phyloP scores from a whole-genome alignment of 1,139 yeast species.

The Hemisphaericaspora lyxosophila region DNA sequence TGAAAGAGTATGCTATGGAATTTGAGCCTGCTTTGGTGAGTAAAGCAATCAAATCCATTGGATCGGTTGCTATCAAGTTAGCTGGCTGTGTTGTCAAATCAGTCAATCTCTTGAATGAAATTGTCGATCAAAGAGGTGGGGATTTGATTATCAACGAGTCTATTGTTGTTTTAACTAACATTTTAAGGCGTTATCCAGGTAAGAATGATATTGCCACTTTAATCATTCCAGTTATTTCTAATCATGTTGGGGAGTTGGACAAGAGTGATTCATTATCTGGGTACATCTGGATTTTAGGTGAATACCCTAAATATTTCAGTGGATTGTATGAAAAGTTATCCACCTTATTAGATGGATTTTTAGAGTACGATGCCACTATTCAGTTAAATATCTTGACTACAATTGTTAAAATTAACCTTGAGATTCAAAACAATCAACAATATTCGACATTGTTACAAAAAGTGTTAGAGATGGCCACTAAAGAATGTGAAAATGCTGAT shows the following conservation, averaged over 20 bases:
- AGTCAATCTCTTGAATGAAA: slow-evolving; percentile 71
- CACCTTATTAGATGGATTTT: slow-evolving; percentile 59
- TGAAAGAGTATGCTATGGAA: slow-evolving; percentile 92
- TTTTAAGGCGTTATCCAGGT: slow-evolving; percentile 76
- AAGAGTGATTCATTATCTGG: slow-evolving; percentile 68
- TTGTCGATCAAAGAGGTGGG: slow-evolving; percentile 72
- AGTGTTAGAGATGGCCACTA: slow-evolving; percentile 74
- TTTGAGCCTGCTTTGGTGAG: slow-evolving; percentile 88
- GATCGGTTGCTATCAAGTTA: slow-evolving; percentile 84
- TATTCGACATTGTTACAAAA: slow-evolving; percentile 59
- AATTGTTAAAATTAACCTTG: slow-evolving; percentile 70
- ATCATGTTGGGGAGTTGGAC: slow-evolving; percentile 57
- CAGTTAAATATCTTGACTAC: slow-evolving; percentile 79
- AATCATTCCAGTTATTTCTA: slow-evolving; percentile 68
- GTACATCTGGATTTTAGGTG: slow-evolving; percentile 89
- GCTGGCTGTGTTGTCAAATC: slow-evolving; percentile 62
- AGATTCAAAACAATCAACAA: slow-evolving; percentile 19
- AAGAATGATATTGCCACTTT: slow-evolving; percentile 58
- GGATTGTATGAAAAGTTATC: slow-evolving; percentile 43
- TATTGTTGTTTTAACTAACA: slow-evolving; percentile 71
- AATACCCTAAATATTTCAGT: slow-evolving; percentile 76
- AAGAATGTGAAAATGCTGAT: slow-evolving; percentile 83
- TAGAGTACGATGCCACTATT: slow-evolving; percentile 70
- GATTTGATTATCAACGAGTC: slow-evolving; percentile 81
- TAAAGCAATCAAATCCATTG: slow-evolving; percentile 78